Evolutionary conservation across 345 rosid species (phyloP), one percentile per base, ranked within the genome.

Genomic region (Durio zibethinus): DNA sequence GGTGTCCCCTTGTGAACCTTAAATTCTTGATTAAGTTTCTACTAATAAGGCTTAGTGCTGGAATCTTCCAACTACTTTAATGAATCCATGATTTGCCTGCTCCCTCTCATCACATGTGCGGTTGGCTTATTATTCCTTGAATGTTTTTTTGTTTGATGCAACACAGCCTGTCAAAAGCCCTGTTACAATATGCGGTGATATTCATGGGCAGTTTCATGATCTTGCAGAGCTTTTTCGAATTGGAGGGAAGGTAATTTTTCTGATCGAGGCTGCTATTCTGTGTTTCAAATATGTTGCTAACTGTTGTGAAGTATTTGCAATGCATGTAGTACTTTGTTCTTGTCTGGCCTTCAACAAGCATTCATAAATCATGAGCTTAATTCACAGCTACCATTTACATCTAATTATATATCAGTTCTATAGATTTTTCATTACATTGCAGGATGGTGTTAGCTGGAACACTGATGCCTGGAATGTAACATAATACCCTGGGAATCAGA

Each of bases 171-270:
- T 93, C 69, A 93, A 89, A 86, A 93, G 96, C 83, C 98, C 98
- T 66, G 97, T 94, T 74, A 93, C 98, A 79, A 91, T 94, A 72
- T 93, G 98, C 69, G 98, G 98, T 79, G 98, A 94, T 86, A 93
- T 94, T 78, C 98, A 94, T 60, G 97, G 97, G 69, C 98, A 94
- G 84, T 94, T 94, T 69, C 98, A 94, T 87, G 98, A 94, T 86
- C 98, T 94, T 80, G 98, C 98, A 5, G 98, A 94, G 85, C 98
- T 94, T 79, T 94, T 94, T 83, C 94, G 94, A 61, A 93, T 93
- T 80, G 96, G 99, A 25, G 98, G 99, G 79, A 90, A 89, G 98
- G 98, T 94, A 89, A 70, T 45, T 79, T 4, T 72, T 73, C 72
- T 53, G 43, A 5, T 2, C 25, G 42, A 48, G 14, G 10, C 4